Percentiles rank a stretch among this genome's conserved stretches.
Conservation (phyloP, 1,139 yeast genomes). For the Yamadazyma taylorii region DNA sequence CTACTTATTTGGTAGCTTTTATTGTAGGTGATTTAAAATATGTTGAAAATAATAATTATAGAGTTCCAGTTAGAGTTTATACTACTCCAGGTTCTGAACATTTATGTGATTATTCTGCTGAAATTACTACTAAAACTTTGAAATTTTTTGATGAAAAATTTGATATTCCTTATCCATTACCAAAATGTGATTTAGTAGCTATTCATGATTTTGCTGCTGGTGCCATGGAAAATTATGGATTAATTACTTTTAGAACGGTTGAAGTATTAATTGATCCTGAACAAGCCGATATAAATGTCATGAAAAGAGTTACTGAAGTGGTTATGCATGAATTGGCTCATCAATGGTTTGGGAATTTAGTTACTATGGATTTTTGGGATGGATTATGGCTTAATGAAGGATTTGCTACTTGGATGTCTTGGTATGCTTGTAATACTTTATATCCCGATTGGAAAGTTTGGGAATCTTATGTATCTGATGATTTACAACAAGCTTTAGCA, state of each 20-base stretch:
- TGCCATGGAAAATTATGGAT: slow-evolving; percentile 66
- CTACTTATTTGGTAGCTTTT: slow-evolving; percentile 78
- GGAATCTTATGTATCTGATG: slow-evolving; percentile 51
- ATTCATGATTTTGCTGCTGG: slow-evolving; percentile 60
- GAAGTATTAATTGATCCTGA: slow-evolving; percentile 51
- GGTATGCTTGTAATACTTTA: slow-evolving; percentile 50
- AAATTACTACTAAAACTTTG: slow-evolving; percentile 52
- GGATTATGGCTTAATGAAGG: slow-evolving; percentile 66
- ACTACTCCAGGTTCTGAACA: slow-evolving; percentile 54
- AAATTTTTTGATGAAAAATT: slow-evolving; percentile 51
- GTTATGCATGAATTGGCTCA: slow-evolving; percentile 65
- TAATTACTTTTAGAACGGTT: slow-evolving; percentile 54
- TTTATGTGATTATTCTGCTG: slow-evolving; percentile 51
- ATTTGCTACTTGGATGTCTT: slow-evolving; percentile 62
- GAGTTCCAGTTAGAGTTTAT: slow-evolving; percentile 60
- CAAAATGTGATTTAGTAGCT: slow-evolving; percentile 57
- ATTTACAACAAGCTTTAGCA: slow-evolving; percentile 51
- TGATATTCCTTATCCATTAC: slow-evolving; percentile 59
- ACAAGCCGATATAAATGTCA: slow-evolving; percentile 43
- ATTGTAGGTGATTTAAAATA: slow-evolving; percentile 76
- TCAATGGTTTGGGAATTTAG: slow-evolving; percentile 65
- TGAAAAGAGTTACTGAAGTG: slow-evolving; percentile 57
- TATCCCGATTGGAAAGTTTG: slow-evolving; percentile 62
- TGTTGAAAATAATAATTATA: slow-evolving; percentile 62
- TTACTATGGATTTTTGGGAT: slow-evolving; percentile 67